Percentiles rank a stretch among this genome's conserved stretches.
Evolutionary conservation across 176 grass and related monocot species (phyloP).

Genomic region (Musa acuminata): DNA sequence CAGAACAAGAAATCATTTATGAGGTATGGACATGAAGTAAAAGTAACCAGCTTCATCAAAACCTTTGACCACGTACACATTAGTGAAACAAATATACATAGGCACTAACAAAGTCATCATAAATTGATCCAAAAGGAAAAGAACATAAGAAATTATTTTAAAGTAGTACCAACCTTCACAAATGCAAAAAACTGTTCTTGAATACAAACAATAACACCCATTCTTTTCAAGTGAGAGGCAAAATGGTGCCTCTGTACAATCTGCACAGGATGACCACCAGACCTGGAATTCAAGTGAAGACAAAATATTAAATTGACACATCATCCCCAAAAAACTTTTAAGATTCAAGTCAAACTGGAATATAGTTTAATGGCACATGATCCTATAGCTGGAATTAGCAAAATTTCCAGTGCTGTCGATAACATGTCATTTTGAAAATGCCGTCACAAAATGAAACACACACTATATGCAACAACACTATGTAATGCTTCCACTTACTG

Average conservation of each 20-base stretch:
- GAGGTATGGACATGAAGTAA: background rate
- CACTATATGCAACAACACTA: background rate
- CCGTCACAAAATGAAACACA: background rate
- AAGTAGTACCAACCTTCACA: constrained; percentile 54
- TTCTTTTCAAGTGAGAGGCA: constrained; percentile 99
- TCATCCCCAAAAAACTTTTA: too few species aligned
- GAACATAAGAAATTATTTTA: constrained; percentile 4
- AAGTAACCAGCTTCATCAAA: background rate
- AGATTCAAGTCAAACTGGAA: too few species aligned
- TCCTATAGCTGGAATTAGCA: background rate
- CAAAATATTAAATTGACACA: too few species aligned
- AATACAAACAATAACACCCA: constrained; percentile 82
- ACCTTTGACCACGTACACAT: background rate
- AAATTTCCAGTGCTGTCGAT: background rate
- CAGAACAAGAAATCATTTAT: background rate
- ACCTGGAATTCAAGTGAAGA: constrained; percentile 34
- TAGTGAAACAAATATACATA: too few species aligned
- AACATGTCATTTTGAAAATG: background rate
- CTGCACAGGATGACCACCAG: constrained; percentile 78
- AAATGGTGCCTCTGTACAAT: constrained; percentile 96
- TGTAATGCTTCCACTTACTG: background rate
- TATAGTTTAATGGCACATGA: background rate
- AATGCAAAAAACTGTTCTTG: constrained; percentile 89
- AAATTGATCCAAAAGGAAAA: background rate
- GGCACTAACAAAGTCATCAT: background rate